These are phyloP conservation scores for Butyriboletus appendiculatus DNA, from an alignment of 1,284 basidiomycete genomes.

Conservation along the genomic window DNA sequence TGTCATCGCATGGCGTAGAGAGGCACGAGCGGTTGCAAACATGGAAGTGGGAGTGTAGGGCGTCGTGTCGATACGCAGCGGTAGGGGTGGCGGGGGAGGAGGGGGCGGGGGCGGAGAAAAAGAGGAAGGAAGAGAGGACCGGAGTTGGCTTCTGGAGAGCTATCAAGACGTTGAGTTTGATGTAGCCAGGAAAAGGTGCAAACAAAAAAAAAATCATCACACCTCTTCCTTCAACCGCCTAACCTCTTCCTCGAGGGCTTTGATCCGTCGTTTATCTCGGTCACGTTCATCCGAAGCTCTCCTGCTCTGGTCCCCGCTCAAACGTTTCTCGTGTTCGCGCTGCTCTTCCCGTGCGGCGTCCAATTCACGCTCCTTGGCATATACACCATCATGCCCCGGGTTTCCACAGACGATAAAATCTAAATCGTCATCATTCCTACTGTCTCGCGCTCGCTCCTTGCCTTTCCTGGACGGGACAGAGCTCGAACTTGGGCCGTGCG, in stretches of 20 bases:
- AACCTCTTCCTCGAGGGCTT: conserved; percentile 67
- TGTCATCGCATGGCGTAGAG: conserved; percentile 56
- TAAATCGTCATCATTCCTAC: conserved; percentile 14
- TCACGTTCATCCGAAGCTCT: conserved; percentile 44
- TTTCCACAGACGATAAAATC: conserved; percentile 37
- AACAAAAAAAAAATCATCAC: conserved; percentile 3
- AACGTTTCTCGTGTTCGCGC: conserved; percentile 40
- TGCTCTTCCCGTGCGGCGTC: conserved; percentile 51
- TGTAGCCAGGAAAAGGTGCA: not conserved
- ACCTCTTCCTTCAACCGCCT: conserved; percentile 64
- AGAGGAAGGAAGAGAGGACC: conserved; percentile 21
- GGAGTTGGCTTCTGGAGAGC: conserved; percentile 47
- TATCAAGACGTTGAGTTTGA: conserved; percentile 4
- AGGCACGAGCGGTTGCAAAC: conserved; percentile 60
- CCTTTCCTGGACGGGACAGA: conserved; percentile 40
- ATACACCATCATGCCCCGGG: conserved; percentile 48
- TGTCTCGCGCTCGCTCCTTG: conserved; percentile 46
- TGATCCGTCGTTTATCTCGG: conserved; percentile 63
- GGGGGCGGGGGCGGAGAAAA: conserved; percentile 44
- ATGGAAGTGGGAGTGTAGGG: conserved; percentile 40
- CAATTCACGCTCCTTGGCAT: conserved; percentile 62
- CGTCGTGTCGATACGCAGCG: conserved; percentile 33
- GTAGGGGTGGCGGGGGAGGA: conserved; percentile 48
- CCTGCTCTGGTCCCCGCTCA: conserved; percentile 21
- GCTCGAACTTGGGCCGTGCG: not conserved